Percentiles rank a stretch among this genome's conserved stretches.
Evolutionary conservation across 805 yeast species (phyloP).

Genomic region (Yamadazyma scolyti): DNA sequence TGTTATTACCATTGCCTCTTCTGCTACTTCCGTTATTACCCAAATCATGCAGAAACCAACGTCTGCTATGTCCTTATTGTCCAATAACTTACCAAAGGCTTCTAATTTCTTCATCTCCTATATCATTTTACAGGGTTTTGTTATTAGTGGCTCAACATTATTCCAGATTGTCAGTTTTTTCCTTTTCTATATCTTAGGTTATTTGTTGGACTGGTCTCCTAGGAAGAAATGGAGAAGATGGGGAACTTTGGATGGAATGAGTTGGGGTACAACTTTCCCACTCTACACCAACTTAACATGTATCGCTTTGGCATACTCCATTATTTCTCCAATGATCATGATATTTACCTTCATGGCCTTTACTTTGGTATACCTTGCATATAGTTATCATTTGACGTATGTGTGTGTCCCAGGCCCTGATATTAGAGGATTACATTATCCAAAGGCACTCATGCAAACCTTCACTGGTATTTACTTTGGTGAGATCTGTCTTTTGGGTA

Average conservation of each 20-base stretch:
- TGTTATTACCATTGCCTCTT: conserved; percentile 67
- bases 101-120: conserved; percentile 72
- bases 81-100: conserved; percentile 67
- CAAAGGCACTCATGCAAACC: conserved; percentile 85
- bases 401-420: conserved; percentile 67
- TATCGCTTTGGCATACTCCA: conserved; percentile 62
- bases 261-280: conserved; percentile 82
- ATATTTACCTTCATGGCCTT: conserved; percentile 72
- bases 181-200: conserved; percentile 56
- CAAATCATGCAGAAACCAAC: conserved; percentile 58
- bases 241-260: conserved; percentile 45
- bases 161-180: conserved; percentile 60
- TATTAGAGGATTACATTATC: conserved; percentile 77
- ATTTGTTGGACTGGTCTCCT: conserved; percentile 56
- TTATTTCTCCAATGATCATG: conserved; percentile 80
- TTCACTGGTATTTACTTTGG: conserved; percentile 86
- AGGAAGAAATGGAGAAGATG: conserved; percentile 67
- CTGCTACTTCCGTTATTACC: conserved; percentile 66
- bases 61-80: conserved; percentile 53
- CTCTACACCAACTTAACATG: conserved; percentile 67
- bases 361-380: conserved; percentile 69
- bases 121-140: conserved; percentile 64
- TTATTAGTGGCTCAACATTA: conserved; percentile 61
- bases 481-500: conserved; percentile 78
- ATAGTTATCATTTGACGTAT: conserved; percentile 72